Percentiles rank a stretch among this genome's conserved stretches.
Conservation (phyloP, 257 asterid genomes). For the Eustoma russellianum region DNA sequence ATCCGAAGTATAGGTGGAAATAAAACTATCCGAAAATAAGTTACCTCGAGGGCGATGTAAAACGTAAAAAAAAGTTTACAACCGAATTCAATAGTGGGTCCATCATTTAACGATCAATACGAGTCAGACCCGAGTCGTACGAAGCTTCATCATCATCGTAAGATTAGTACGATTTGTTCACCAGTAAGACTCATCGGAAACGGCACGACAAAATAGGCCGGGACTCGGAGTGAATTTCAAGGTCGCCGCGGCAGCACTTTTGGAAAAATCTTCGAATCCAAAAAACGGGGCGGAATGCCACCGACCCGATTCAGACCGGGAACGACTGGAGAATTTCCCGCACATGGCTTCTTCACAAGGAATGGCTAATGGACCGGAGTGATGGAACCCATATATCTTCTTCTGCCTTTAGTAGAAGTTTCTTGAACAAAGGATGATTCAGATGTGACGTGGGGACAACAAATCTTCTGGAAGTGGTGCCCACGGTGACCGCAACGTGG, state of each 20-base stretch:
- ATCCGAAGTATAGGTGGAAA: conserved; percentile 5
- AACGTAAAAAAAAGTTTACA: no score
- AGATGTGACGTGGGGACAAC: conserved; percentile 36
- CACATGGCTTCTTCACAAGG: conserved; percentile 50
- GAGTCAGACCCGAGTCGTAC: conserved; percentile 3
- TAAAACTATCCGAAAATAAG: neutral
- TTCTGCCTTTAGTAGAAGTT: conserved; percentile 37
- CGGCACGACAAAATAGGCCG: conserved; percentile 25
- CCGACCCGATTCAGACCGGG: conserved; percentile 17
- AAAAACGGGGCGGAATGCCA: conserved; percentile 8
- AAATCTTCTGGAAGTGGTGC: conserved; percentile 25
- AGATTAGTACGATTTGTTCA: neutral
- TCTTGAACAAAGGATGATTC: conserved; percentile 45
- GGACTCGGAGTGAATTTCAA: conserved; percentile 22
- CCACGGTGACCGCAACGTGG: conserved; percentile 42
- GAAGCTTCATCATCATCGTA: neutral
- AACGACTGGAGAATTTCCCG: conserved; percentile 31
- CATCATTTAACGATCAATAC: conserved; percentile 1
- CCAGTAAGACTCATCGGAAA: conserved; percentile 16
- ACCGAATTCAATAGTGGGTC: no score
- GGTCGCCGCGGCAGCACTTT: conserved; percentile 16
- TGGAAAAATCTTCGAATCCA: conserved; percentile 27
- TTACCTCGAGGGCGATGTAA: neutral
- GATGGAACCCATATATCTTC: conserved; percentile 47
- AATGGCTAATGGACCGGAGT: conserved; percentile 41